Base-by-base conservation (phyloP, 495 filamentous ascomycete genomes). In the Pseudoneurospora amorphoporcata region DNA sequence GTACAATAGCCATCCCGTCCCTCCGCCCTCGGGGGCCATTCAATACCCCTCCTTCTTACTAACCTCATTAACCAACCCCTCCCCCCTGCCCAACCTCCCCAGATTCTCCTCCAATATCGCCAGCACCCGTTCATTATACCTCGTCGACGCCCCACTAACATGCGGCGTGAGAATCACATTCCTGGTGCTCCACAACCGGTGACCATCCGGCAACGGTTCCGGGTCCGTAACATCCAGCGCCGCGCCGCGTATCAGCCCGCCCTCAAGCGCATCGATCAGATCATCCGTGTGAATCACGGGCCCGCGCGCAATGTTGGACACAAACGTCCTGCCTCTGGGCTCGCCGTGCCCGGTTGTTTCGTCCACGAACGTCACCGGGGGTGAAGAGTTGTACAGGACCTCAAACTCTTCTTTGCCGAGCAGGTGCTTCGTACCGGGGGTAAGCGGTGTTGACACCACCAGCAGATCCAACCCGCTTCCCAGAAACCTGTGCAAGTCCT, bases 221-320 rank as follows among this genome's bases (percentile, higher is more conserved):
- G 92, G 92, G 72, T 95, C 93, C 47, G 93, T 94, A 0, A 97
- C 94, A 82, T 97, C 94, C 70, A 97, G 79, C 53, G 92, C 92
- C 8, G 93, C 88, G 35, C 92, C 93, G 10, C 87, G 84, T 58
- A 97, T 80, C 39, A 83, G 78, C 82, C 86, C 14, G 77, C 76
- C 72, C 91, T 85, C 32, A 93, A 79, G 8, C 23, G 92, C 89
- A 0, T 79, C 80, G 39, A 95, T 84, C 39, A 97, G 74, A 12
- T 88, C 91, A 9, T 86, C 85, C 71, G 92, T 91, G 68, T 92
- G 83, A 35, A 97, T 81, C 16, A 95, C 88, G 12, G 86, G 86
- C 0, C 94, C 94, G 0, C 94, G 86, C 0, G 90, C 87, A 73
- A 97, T 92, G 74, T 96, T 97, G 9, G 86, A 87, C 2, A 96